Conservation (phyloP, 2,329 filamentous ascomycete genomes). For the Monascus ruber region DNA sequence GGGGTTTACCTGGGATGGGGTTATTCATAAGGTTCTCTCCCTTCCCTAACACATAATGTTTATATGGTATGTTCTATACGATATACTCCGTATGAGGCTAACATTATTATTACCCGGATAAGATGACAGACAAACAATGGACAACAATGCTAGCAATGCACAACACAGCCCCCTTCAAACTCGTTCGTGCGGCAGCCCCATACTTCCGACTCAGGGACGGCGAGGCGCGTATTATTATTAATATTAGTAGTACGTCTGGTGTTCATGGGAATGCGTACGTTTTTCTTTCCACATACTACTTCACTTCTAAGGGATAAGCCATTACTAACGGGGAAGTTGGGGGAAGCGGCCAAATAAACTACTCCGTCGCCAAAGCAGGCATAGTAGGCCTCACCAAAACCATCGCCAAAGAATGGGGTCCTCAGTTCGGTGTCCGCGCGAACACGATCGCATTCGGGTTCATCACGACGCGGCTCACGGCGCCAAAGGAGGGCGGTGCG, state of each 20-base stretch:
- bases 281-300: background rate
- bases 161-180: constrained; percentile 74
- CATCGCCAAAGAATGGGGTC: constrained; percentile 87
- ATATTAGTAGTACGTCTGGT: constrained; percentile 72
- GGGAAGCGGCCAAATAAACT: constrained; percentile 67
- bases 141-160: constrained; percentile 77
- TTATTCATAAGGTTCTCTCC: constrained; percentile 63
- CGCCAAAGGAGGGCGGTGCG: constrained; percentile 71
- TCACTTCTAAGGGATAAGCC: background rate
- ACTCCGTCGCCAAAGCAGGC: constrained; percentile 73
- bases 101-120: constrained; percentile 1
- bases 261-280: constrained; percentile 64
- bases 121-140: constrained; percentile 84
- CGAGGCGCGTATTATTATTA: constrained; percentile 66
- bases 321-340: background rate
- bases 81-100: background rate
- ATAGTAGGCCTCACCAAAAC: constrained; percentile 76
- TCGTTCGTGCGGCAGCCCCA: constrained; percentile 66
- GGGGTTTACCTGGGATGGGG: constrained; percentile 85
- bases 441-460: constrained; percentile 80
- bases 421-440: constrained; percentile 65
- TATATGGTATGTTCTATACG: background rate
- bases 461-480: constrained; percentile 69
- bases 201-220: constrained; percentile 83
- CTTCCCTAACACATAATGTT: background rate